Evolutionary conservation across 306 rosid species (phyloP), one percentile per base, ranked within the genome.

Genomic region (Casuarina cunninghamiana): DNA sequence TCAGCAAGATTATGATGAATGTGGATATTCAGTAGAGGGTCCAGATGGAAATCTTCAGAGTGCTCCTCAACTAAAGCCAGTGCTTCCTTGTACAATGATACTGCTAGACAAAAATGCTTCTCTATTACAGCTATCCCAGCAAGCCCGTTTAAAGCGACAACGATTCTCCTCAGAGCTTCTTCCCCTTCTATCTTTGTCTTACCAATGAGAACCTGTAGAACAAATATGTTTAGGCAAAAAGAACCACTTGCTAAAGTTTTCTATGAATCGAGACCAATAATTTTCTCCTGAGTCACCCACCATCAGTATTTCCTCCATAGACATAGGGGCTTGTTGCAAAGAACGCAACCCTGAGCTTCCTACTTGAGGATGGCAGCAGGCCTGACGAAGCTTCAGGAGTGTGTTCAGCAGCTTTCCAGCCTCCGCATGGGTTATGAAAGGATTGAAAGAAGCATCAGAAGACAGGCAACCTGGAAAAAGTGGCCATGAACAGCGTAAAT

Each of bases 331-430:
- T 79, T 91, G 97, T 77, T 95, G 98, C 81, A 95, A 80, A 80
- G 98, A 88, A 38, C 97, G 98, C 86, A 95, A 82, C 70, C 98
- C 97, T 46, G 97, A 92, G 81, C 97, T 91, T 86, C 98, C 97
- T 58, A 95, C 97, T 86, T 92, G 98, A 77, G 98, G 98, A 74
- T 95, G 98, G 83, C 98, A 95, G 83, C 98, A 91, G 70, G 98
- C 98, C 84, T 92, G 98, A 46, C 97, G 97, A 81, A 95, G 97
- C 84, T 95, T 95, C 84, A 95, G 78, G 77, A 95, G 96, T 74
- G 97, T 89, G 85, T 85, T 89, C 72, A 93, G 85, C 78, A 95
- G 89, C 85, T 95, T 92, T 83, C 97, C 93, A 42, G 97, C 97
- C 89, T 95, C 98, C 2, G 84, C 80, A 55, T 95, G 93, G 62